Percentiles rank a stretch among this genome's conserved stretches.
Evolutionary conservation across 345 rosid genomes (phyloP).

Genomic region (Eucalyptus urophylla): DNA sequence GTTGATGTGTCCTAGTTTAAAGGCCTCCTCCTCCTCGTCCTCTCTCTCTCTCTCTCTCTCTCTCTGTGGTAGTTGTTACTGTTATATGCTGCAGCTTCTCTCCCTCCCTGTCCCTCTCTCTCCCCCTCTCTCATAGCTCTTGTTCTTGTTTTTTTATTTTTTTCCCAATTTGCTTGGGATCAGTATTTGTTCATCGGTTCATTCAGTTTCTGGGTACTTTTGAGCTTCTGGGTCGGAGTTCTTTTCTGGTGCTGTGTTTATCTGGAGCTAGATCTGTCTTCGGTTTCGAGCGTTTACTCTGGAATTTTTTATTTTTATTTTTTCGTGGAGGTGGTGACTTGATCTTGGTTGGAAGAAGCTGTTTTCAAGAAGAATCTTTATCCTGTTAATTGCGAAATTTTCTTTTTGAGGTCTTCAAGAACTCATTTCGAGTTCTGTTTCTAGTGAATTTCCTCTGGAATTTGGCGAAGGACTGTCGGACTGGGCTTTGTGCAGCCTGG

Average conservation of each 20-base stretch:
- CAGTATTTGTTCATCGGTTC: not conserved
- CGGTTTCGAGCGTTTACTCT: not conserved
- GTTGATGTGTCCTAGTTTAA: not conserved
- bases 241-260: not conserved
- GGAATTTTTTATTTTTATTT: not conserved
- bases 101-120: not conserved
- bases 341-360: not conserved
- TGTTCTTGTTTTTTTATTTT: not conserved
- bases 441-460: not conserved
- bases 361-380: not conserved
- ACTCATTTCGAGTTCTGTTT: not conserved
- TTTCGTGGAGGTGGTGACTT: not conserved
- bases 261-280: not conserved
- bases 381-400: not conserved
- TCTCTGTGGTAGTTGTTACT: not conserved
- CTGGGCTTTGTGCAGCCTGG: not conserved
- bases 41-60: not conserved
- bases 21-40: not conserved
- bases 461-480: not conserved
- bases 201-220: not conserved
- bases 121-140: not conserved
- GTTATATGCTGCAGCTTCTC: not conserved
- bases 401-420: not conserved
- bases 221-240: not conserved
- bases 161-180: not conserved